Conservation (phyloP, 805 yeast species). For the Nematodospora valgi region DNA sequence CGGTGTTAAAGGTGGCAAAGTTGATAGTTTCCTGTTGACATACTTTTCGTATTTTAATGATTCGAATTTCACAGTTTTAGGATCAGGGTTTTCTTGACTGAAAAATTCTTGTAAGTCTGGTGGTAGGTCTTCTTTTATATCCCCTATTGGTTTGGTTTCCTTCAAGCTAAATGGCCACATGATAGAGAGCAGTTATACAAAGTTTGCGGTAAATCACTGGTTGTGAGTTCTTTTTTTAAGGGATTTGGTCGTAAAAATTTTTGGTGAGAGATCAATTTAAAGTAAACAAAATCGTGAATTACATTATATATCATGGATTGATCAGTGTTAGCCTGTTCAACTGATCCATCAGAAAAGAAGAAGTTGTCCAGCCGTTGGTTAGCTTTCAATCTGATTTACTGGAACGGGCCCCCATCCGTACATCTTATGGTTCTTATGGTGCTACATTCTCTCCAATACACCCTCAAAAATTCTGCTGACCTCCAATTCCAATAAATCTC, state of each 20-base stretch:
- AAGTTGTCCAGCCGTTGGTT: no score
- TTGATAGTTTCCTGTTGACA: background rate
- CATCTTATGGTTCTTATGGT: background rate
- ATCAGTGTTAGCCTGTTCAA: no score
- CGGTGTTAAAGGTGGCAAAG: background rate
- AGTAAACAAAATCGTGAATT: no score
- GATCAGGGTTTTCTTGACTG: conserved; percentile 16
- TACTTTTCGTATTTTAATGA: background rate
- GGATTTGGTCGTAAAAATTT: background rate
- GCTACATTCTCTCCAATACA: conserved; percentile 24
- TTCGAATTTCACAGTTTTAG: background rate
- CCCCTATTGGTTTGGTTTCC: conserved; percentile 19
- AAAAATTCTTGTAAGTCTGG: conserved; percentile 30
- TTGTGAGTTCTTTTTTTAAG: background rate
- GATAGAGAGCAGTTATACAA: background rate
- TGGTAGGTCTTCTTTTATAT: conserved; percentile 33
- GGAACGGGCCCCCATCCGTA: background rate
- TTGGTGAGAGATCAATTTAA: no score
- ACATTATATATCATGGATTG: no score
- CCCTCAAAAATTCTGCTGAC: conserved; percentile 39
- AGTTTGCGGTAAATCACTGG: conserved; percentile 1
- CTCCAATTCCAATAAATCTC: conserved; percentile 27
- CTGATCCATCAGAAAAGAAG: no score
- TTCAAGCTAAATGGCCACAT: conserved; percentile 31
- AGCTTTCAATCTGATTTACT: no score